These are phyloP conservation scores for Leccinum fibrillosum DNA, from an alignment of 768 basidiomycete species.

Conservation along the genomic window DNA sequence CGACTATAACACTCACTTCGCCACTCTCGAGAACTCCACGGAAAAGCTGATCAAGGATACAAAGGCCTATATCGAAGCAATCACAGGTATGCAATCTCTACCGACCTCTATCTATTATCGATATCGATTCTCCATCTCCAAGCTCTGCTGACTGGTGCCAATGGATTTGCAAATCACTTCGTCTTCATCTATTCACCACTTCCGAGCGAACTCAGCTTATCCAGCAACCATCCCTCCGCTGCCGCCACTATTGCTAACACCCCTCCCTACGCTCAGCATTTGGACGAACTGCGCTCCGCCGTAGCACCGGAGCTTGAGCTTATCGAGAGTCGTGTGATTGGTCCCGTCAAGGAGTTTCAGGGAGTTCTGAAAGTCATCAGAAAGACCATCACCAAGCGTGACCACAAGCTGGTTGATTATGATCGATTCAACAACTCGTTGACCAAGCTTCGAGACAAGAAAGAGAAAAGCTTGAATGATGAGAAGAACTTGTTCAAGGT, in stretches of 20 bases:
- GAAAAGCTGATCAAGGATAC: constrained; percentile 94
- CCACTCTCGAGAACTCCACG: constrained; percentile 69
- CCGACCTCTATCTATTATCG: not conserved
- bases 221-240: constrained; percentile 74
- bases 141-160: constrained; percentile 68
- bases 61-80: constrained; percentile 80
- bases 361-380: constrained; percentile 82
- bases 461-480: constrained; percentile 92
- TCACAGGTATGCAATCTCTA: constrained; percentile 47
- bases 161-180: constrained; percentile 63
- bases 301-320: constrained; percentile 91
- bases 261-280: constrained; percentile 61
- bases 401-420: constrained; percentile 96
- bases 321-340: constrained; percentile 81
- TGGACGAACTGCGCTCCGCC: constrained; percentile 80
- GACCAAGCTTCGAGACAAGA: constrained; percentile 95
- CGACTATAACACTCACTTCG: constrained; percentile 78
- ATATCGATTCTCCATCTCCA: constrained; percentile 5
- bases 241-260: constrained; percentile 77
- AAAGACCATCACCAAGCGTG: constrained; percentile 94
- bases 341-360: constrained; percentile 88
- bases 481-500: constrained; percentile 98
- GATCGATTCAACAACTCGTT: constrained; percentile 96
- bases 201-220: constrained; percentile 73
- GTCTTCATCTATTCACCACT: constrained; percentile 62